These are phyloP conservation scores for Pseudoscleropodium purum DNA, from an alignment of 225 moss, liverwort and hornwort genomes.

Conservation along the genomic window DNA sequence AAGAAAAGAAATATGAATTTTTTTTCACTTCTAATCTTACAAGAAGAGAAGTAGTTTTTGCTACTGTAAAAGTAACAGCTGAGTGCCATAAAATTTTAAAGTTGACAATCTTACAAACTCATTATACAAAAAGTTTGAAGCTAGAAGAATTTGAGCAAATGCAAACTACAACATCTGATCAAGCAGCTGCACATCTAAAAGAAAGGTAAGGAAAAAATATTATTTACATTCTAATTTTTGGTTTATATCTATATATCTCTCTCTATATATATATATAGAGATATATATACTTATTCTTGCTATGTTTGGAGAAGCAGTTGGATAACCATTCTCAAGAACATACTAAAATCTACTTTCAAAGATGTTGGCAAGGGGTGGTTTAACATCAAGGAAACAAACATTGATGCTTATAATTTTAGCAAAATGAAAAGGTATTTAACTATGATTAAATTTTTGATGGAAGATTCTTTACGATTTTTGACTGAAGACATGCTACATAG, in stretches of 20 bases:
- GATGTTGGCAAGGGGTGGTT: conserved; percentile 85
- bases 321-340: conserved; percentile 59
- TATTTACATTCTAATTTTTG: background rate
- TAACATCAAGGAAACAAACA: conserved; percentile 59
- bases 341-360: conserved; percentile 68
- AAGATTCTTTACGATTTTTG: conserved; percentile 68
- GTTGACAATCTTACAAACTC: conserved; percentile 51
- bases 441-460: conserved; percentile 77
- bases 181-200: conserved; percentile 54
- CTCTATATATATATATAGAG: background rate
- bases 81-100: conserved; percentile 77
- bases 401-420: conserved; percentile 83
- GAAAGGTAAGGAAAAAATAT: conserved; percentile 26
- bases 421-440: conserved; percentile 81
- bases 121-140: conserved; percentile 72
- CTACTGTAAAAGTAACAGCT: conserved; percentile 42
- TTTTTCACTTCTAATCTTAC: conserved; percentile 61
- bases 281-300: background rate
- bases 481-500: conserved; percentile 53
- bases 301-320: conserved; percentile 27
- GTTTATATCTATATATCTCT: background rate
- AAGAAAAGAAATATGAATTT: conserved; percentile 69
- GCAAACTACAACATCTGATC: conserved; percentile 62
- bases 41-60: conserved; percentile 57
- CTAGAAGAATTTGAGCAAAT: conserved; percentile 87